Evolutionary conservation across 352 stramenopile genomes (phyloP).

Genomic region (Globisporangium alternatum): DNA sequence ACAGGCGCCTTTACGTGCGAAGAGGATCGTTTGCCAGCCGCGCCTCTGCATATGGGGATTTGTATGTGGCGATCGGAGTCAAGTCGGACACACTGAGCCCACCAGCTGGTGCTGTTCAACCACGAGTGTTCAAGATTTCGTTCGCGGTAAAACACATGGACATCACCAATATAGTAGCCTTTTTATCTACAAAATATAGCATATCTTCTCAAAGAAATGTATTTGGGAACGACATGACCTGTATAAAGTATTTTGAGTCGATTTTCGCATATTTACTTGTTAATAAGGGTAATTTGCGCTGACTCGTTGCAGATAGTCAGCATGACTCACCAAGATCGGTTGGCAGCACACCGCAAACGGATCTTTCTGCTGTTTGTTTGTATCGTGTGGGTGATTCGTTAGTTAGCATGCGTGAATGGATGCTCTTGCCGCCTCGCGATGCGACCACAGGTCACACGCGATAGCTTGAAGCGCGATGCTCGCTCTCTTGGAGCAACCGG

Average conservation of each 20-base stretch:
- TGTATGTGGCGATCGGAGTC: background rate
- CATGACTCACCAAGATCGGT: background rate
- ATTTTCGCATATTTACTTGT: background rate
- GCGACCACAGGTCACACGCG: too few species aligned
- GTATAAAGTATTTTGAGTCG: too few species aligned
- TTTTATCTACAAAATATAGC: background rate
- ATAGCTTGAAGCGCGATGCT: too few species aligned
- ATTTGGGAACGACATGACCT: background rate
- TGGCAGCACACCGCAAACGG: conserved; percentile 7
- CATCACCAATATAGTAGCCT: too few species aligned
- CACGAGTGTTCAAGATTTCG: conserved; percentile 4
- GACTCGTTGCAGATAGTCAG: conserved; percentile 9
- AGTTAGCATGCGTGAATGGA: too few species aligned
- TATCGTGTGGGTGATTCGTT: too few species aligned
- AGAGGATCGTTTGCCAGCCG: background rate
- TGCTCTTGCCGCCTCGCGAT: too few species aligned
- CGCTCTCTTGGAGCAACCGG: too few species aligned
- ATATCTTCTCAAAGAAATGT: background rate
- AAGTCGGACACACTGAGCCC: conserved; percentile 4
- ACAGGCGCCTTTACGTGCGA: conserved; percentile 3
- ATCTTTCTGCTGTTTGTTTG: background rate
- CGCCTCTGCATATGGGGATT: background rate
- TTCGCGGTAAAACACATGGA: background rate
- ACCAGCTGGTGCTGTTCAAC: conserved; percentile 9
- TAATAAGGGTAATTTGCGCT: background rate